Conservation (phyloP, 805 yeast species). For the Spathaspora arborariae region DNA sequence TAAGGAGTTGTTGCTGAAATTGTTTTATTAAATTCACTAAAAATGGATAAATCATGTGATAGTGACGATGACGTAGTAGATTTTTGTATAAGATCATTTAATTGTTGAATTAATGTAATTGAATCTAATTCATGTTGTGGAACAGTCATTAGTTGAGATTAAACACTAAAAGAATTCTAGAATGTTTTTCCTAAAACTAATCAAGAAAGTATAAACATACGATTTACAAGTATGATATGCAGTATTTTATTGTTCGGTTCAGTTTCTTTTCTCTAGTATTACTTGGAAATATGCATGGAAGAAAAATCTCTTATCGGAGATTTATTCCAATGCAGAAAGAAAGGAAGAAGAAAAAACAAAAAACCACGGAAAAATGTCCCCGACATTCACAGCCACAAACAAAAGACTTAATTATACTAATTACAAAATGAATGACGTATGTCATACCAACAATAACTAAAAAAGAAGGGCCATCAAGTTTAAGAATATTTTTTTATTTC, state of each 20-base stretch:
- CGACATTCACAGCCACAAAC: no score
- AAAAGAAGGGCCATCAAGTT: no score
- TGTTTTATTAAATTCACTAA: conserved; percentile 5
- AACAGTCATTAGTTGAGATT: not conserved
- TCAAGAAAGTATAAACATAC: not conserved
- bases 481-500: no score
- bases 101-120: conserved; percentile 1
- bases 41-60: not conserved
- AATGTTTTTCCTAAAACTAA: no score
- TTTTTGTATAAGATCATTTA: not conserved
- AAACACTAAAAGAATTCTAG: not conserved
- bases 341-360: no score
- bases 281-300: not conserved
- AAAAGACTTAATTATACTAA: no score
- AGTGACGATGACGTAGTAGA: not conserved
- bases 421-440: not conserved
- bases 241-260: not conserved
- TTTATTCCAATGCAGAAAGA: no score
- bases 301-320: not conserved
- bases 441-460: not conserved
- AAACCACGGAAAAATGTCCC: not conserved
- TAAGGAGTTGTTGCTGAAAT: conserved; percentile 1
- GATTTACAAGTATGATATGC: not conserved
- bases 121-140: conserved; percentile 2
- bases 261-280: not conserved